These are phyloP conservation scores for Eremothecium cymbalariae DNA, from an alignment of 1,139 yeast species.

Conservation along the genomic window DNA sequence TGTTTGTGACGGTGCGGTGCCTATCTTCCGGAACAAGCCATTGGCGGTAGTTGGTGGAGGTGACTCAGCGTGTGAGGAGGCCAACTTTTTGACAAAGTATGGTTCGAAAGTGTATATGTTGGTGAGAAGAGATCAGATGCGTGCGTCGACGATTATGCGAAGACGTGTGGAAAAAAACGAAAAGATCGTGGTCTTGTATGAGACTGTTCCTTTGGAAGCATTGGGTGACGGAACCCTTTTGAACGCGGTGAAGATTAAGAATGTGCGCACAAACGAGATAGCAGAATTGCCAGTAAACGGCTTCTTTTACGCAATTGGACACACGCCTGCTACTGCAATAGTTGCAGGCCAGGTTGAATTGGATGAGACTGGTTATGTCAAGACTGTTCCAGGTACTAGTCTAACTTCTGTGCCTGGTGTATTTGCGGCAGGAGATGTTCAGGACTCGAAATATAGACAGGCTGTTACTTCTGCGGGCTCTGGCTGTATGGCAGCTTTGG, in stretches of 20 bases:
- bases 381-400: constrained; percentile 83
- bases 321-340: constrained; percentile 84
- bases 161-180: constrained; percentile 78
- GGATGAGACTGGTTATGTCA: constrained; percentile 80
- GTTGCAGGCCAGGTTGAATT: constrained; percentile 72
- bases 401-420: constrained; percentile 84
- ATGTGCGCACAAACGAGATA: constrained; percentile 63
- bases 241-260: constrained; percentile 50
- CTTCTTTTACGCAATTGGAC: constrained; percentile 96
- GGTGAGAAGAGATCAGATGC: constrained; percentile 86
- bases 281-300: constrained; percentile 76
- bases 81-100: constrained; percentile 88
- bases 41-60: constrained; percentile 98
- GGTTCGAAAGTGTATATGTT: constrained; percentile 90
- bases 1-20: constrained; percentile 98
- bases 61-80: constrained; percentile 99
- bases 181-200: constrained; percentile 83
- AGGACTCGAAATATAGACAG: constrained; percentile 94
- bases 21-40: constrained; percentile 95
- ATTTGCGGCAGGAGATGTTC: constrained; percentile 99
- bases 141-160: constrained; percentile 96
- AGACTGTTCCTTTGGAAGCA: constrained; percentile 80
- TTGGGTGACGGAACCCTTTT: constrained; percentile 85
- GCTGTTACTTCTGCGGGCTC: constrained; percentile 99
- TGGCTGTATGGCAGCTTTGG: constrained; percentile 99